These are phyloP conservation scores for Fusarium torulosum DNA, from an alignment of 2,329 filamentous ascomycete genomes.

Conservation along the genomic window DNA sequence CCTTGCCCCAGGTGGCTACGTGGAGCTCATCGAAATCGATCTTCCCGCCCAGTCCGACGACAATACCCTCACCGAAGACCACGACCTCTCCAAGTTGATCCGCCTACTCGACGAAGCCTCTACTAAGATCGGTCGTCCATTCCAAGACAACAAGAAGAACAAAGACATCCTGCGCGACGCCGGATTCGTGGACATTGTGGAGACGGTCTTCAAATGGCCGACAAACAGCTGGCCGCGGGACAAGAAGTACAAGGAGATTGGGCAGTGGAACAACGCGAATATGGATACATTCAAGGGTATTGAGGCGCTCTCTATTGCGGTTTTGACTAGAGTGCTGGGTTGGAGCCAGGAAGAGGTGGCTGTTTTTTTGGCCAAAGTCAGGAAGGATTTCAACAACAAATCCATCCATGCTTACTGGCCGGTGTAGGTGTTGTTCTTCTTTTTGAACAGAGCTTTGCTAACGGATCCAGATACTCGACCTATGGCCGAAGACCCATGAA, in stretches of 20 bases:
- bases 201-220: slow-evolving; percentile 40
- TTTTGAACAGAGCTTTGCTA: background rate
- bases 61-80: slow-evolving; percentile 9
- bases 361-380: slow-evolving; percentile 25
- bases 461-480: slow-evolving; percentile 24
- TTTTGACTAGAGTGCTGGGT: slow-evolving; percentile 18
- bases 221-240: slow-evolving; percentile 33
- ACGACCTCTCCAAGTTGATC: slow-evolving; percentile 14
- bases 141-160: slow-evolving; percentile 33
- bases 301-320: slow-evolving; percentile 30
- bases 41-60: slow-evolving; percentile 34
- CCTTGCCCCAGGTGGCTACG: slow-evolving; percentile 28
- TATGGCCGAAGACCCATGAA: slow-evolving; percentile 8
- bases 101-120: slow-evolving; percentile 28
- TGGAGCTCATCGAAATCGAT: slow-evolving; percentile 36
- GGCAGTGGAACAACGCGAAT: slow-evolving; percentile 28
- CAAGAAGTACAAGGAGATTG: slow-evolving; percentile 36
- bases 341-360: slow-evolving; percentile 30
- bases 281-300: slow-evolving; percentile 30
- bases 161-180: slow-evolving; percentile 27
- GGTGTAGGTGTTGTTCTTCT: slow-evolving; percentile 5
- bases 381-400: slow-evolving; percentile 30
- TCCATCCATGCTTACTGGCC: slow-evolving; percentile 41
- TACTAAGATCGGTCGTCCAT: slow-evolving; percentile 25
- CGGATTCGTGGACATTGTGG: slow-evolving; percentile 30